Conservation (phyloP, 2,329 filamentous ascomycete genomes). For the Didymella lethalis region DNA sequence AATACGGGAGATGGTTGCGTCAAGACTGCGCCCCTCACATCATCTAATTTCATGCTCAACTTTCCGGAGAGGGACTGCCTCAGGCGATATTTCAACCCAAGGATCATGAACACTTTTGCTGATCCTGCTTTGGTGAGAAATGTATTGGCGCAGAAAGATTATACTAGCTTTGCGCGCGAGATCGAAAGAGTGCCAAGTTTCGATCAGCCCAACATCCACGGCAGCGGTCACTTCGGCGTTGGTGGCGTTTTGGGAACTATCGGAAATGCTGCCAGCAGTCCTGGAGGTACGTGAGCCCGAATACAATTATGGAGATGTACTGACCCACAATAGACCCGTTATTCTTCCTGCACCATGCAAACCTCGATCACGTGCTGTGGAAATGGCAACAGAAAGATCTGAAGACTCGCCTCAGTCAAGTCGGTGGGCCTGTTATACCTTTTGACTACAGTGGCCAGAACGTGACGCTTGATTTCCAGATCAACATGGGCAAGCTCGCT, state of each 20-base stretch:
- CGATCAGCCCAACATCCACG: constrained; percentile 40
- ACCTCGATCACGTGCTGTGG: background rate
- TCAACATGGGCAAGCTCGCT: constrained; percentile 43
- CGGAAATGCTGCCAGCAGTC: constrained; percentile 46
- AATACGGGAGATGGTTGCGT: constrained; percentile 47
- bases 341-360: constrained; percentile 13
- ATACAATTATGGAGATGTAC: background rate
- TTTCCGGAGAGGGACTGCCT: constrained; percentile 38
- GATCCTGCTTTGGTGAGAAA: constrained; percentile 30
- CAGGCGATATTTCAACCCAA: constrained; percentile 42
- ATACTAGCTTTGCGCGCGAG: constrained; percentile 37
- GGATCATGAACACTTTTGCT: constrained; percentile 34
- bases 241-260: constrained; percentile 45
- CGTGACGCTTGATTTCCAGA: constrained; percentile 45
- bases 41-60: constrained; percentile 34
- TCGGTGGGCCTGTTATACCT: constrained; percentile 15
- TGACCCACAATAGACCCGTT: constrained; percentile 29
- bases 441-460: constrained; percentile 34
- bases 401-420: constrained; percentile 31
- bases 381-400: background rate
- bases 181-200: constrained; percentile 27
- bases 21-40: constrained; percentile 38
- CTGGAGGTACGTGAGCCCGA: constrained; percentile 26
- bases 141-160: constrained; percentile 35
- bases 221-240: constrained; percentile 48